Evolutionary conservation across 2,329 filamentous ascomycete genomes (phyloP), one percentile per base, ranked within the genome.

Genomic region (Zymoseptoria ardabiliae): DNA sequence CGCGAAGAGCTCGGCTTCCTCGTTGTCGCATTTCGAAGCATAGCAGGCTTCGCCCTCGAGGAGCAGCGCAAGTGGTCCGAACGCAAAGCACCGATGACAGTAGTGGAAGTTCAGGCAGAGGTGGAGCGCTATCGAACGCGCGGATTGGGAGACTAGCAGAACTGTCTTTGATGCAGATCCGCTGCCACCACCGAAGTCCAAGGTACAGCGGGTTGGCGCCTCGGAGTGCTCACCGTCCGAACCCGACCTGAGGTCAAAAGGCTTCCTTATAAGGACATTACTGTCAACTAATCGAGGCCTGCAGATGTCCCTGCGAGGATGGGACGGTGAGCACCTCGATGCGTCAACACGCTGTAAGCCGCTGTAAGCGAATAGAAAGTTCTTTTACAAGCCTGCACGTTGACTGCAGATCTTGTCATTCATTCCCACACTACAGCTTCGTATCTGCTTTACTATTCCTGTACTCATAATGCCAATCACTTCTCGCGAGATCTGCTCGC

Each of bases 1-100:
- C 82, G 94, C 55, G 94, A 99, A 77, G 91, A 96, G 72, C 79
- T 99, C 41, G 94, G 94, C 0, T 97, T 97, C 67, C 75, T 97
- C 59, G 91, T 96, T 3, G 90, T 97, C 10, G 91, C 82, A 0
- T 84, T 97, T 82, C 79, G 85, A 62, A 97, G 92, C 68, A 77
- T 95, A 57, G 86, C 88, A 63, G 85, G 84, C 0, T 91, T 88
- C 75, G 84, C 85, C 57, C 76, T 75, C 61, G 79, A 79, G 50
- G 85, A 89, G 69, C 81, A 75, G 67, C 79, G 80, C 55, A 81
- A 80, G 55, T 81, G 84, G 77, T 68, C 72, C 1, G 69, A 69
- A 4, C 70, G 70, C 48, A 80, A 78, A 3, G 81, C 90, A 20
- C 82, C 83, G 70, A 70, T 90, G 63, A 85, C 79, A 19, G 78